Evolutionary conservation across 2,329 filamentous ascomycete genomes (phyloP).

Genomic region (Aureobasidium sp.): DNA sequence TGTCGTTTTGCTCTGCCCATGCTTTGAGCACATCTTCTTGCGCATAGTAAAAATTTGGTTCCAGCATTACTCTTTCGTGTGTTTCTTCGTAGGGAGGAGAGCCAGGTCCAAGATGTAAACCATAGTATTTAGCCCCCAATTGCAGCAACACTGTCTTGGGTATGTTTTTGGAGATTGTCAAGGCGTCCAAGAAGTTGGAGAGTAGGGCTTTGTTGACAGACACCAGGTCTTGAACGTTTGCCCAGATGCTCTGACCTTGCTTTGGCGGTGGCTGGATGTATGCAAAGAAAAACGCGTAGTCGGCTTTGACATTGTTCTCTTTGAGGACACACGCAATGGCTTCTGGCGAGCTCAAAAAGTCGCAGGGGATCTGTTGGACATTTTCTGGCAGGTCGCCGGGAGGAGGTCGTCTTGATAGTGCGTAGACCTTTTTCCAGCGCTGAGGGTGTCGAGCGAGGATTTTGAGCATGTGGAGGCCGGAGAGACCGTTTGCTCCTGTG

Average conservation of each 20-base stretch:
- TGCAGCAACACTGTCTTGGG: conserved; percentile 44
- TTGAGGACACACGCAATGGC: conserved; percentile 26
- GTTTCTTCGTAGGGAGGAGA: conserved; percentile 39
- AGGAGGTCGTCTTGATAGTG: conserved; percentile 40
- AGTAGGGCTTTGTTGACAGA: conserved; percentile 42
- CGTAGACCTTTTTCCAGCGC: conserved; percentile 47
- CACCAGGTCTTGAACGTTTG: conserved; percentile 41
- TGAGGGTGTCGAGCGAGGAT: conserved; percentile 39
- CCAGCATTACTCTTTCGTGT: conserved; percentile 34
- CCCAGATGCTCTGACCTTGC: not conserved
- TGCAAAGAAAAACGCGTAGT: conserved; percentile 47
- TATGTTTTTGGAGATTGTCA: conserved; percentile 34
- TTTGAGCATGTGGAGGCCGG: conserved; percentile 44
- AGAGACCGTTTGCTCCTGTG: conserved; percentile 48
- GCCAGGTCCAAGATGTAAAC: conserved; percentile 39
- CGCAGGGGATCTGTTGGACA: conserved; percentile 25
- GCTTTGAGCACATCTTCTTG: conserved; percentile 43
- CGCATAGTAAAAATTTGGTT: conserved; percentile 48
- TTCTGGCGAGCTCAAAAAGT: conserved; percentile 29
- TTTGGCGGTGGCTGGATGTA: conserved; percentile 43
- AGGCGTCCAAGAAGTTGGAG: conserved; percentile 40
- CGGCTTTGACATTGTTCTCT: conserved; percentile 25
- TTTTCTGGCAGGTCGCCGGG: conserved; percentile 29
- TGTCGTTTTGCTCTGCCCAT: conserved; percentile 33
- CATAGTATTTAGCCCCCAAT: conserved; percentile 47